Percentiles rank a stretch among this genome's conserved stretches.
phyloP scores from a whole-genome alignment of 495 filamentous ascomycete species.

The Penicillium silybi region DNA sequence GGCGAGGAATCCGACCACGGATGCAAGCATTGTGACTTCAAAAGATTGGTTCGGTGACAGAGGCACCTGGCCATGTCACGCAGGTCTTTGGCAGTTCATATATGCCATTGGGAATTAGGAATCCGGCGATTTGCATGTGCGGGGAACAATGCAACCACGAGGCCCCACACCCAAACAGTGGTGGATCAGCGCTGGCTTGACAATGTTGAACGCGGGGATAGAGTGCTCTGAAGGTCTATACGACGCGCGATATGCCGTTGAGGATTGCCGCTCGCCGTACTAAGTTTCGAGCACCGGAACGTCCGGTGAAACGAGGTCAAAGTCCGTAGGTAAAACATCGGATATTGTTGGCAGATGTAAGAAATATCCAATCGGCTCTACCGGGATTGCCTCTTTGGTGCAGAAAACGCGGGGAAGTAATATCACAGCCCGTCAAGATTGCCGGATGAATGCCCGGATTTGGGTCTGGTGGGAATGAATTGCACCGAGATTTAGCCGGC shows the following conservation, averaged over 20 bases:
- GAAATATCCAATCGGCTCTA: background rate
- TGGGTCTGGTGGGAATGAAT: background rate
- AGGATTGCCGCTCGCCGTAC: background rate
- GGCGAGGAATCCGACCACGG: slow-evolving; percentile 10
- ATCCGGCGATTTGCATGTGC: slow-evolving; percentile 5
- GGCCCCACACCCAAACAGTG: slow-evolving; percentile 11
- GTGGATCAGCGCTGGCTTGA: slow-evolving; percentile 10
- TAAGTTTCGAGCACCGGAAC: background rate
- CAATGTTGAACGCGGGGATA: background rate
- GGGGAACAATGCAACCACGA: slow-evolving; percentile 10
- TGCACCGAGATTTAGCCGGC: slow-evolving; percentile 11
- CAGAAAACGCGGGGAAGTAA: background rate
- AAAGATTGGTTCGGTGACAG: background rate
- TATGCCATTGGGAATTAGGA: background rate
- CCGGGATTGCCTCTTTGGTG: background rate
- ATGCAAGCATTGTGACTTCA: slow-evolving; percentile 6
- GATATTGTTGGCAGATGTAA: background rate
- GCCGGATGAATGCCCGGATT: slow-evolving; percentile 6
- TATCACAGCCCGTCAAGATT: background rate
- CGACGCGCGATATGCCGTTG: slow-evolving; percentile 1
- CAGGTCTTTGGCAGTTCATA: background rate
- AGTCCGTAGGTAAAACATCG: background rate
- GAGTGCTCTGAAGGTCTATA: background rate
- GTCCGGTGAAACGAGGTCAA: background rate
- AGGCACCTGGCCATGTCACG: no score